Base-by-base conservation (phyloP, 2,329 filamentous ascomycete species). In the Nigrograna mackinnonii region DNA sequence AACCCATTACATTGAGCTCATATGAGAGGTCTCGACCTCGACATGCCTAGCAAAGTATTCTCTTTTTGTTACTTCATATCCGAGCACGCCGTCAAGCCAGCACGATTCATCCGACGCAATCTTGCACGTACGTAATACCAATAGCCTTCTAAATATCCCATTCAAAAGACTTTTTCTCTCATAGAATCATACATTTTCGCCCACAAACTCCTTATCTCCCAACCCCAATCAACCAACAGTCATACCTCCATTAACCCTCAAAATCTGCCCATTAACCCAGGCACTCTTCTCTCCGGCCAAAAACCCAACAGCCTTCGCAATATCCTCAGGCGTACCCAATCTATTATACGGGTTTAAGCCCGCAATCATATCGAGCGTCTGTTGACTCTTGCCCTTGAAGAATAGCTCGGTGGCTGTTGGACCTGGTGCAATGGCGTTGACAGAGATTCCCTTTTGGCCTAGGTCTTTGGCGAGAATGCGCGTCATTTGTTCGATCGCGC, bases 401-500 rank as follows among this genome's bases (percentile, higher is more conserved):
- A 83, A 84, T 22, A 83, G 58, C 4, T 80, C 78, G 7, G 43
- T 45, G 20, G 32, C 75, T 0, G 78, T 83, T 1, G 80, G 79
- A 0, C 78, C 79, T 0, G 79, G 78, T 0, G 77, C 73, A 13
- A 80, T 59, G 7, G 67, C 67, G 50, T 82, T 81, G 11, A 80
- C 77, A 11, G 52, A 62, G 57, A 83, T 79, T 2, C 74, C 75
- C 51, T 73, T 76, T 7, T 64, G 51, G 1, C 71, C 78, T 17
- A 83, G 71, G 39, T 82, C 79, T 60, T 82, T 83, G 33, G 76
- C 72, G 46, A 83, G 60, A 3, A 76, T 64, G 9, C 79, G 73
- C 0, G 75, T 75, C 67, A 84, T 76, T 59, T 83, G 78, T 59
- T 84, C 80, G 30, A 85, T 72, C 6, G 80, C 78, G 35, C 79